Conservation (phyloP, 768 basidiomycete genomes). For the Pleurotus cornucopiae region DNA sequence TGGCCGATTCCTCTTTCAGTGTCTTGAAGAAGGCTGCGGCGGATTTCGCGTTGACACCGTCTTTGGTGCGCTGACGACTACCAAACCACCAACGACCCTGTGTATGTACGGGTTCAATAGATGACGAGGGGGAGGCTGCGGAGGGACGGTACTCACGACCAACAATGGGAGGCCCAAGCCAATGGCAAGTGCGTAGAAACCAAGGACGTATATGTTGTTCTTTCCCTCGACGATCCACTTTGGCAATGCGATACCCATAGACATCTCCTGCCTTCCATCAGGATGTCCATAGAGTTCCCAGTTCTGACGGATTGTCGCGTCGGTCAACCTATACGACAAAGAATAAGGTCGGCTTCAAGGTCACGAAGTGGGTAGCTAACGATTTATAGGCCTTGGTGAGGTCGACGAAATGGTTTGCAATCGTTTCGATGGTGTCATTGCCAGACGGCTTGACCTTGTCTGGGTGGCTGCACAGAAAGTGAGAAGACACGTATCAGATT, state of each 20-base stretch:
- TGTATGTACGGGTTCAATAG: conserved; percentile 17
- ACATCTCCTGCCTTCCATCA: conserved; percentile 92
- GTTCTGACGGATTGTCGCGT: conserved; percentile 89
- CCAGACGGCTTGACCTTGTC: conserved; percentile 87
- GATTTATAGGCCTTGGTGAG: conserved; percentile 98
- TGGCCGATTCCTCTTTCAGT: conserved; percentile 73
- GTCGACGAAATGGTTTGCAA: conserved; percentile 83
- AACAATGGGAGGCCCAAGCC: conserved; percentile 82
- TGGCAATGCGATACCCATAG: conserved; percentile 93
- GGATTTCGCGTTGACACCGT: conserved; percentile 76
- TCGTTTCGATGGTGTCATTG: conserved; percentile 84
- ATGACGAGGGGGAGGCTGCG: background rate
- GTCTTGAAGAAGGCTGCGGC: conserved; percentile 87
- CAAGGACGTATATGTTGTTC: conserved; percentile 90
- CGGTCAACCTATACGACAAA: conserved; percentile 60
- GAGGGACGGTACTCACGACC: conserved; percentile 47
- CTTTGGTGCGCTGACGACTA: conserved; percentile 83
- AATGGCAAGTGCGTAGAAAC: conserved; percentile 81
- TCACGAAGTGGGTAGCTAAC: conserved; percentile 32
- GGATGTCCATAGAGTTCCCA: conserved; percentile 89
- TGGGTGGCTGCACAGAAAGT: conserved; percentile 64
- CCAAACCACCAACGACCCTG: conserved; percentile 98
- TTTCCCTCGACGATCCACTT: conserved; percentile 89
- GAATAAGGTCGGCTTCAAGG: conserved; percentile 4
- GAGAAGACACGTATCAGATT: background rate